These are phyloP conservation scores for Fraxinus quadrangulata DNA, from an alignment of 257 asterid species.

Conservation along the genomic window DNA sequence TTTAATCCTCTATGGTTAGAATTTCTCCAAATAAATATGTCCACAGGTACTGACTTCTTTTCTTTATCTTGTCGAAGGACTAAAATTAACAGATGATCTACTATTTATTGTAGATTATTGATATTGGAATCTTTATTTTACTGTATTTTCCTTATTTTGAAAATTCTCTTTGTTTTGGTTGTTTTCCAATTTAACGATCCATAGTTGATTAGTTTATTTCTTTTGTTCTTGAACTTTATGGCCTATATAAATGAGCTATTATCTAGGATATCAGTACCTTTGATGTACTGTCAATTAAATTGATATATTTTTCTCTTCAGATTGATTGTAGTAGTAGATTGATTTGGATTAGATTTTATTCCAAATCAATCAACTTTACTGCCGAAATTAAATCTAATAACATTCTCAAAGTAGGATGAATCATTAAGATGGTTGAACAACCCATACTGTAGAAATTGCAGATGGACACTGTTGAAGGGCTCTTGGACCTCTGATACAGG, in stretches of 20 bases:
- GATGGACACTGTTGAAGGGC: background rate
- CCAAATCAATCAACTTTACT: background rate
- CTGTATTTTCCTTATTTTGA: background rate
- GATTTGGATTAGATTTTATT: background rate
- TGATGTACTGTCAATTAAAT: background rate
- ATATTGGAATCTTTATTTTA: background rate
- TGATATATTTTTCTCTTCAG: background rate
- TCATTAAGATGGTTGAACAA: too few species aligned
- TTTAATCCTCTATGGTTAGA: background rate
- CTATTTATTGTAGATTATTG: background rate
- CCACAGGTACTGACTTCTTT: background rate
- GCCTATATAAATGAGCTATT: background rate
- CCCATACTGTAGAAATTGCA: background rate
- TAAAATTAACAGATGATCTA: background rate
- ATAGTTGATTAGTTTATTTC: background rate
- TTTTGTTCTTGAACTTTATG: background rate
- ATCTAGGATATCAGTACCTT: background rate
- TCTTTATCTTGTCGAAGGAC: background rate
- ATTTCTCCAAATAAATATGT: conserved; percentile 3
- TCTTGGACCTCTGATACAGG: background rate
- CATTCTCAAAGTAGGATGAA: background rate
- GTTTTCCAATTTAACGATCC: background rate
- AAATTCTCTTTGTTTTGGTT: background rate
- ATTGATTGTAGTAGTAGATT: background rate
- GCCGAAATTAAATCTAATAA: background rate